These are phyloP conservation scores for Pontederia crassipes DNA, from an alignment of 176 grass and related monocot species.

Conservation along the genomic window DNA sequence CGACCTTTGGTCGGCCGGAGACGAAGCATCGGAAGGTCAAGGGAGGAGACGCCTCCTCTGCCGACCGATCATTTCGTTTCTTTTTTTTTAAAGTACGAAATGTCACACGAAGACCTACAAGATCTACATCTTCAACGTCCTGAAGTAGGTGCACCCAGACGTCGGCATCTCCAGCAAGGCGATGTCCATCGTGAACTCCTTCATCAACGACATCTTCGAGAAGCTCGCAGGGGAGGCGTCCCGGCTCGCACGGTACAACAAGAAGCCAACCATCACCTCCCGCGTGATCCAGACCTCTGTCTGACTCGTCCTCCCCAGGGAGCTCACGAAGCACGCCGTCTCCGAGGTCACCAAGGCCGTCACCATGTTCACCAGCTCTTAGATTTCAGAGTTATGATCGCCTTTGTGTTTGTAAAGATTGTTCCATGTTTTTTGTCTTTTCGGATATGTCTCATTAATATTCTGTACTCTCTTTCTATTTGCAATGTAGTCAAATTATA, in stretches of 20 bases:
- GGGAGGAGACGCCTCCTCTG: too few species aligned
- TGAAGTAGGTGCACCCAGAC: conserved; percentile 76
- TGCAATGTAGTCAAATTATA: too few species aligned
- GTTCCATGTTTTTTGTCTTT: too few species aligned
- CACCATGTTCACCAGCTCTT: background rate
- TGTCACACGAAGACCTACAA: conserved; percentile 84
- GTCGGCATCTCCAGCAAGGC: conserved; percentile 79
- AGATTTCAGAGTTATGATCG: too few species aligned
- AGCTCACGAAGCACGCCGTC: background rate
- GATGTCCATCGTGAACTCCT: conserved; percentile 83
- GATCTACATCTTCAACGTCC: conserved; percentile 82
- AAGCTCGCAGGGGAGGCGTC: conserved; percentile 43
- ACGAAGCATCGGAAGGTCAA: too few species aligned
- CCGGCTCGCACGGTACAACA: conserved; percentile 47
- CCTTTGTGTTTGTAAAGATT: too few species aligned
- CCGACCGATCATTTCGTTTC: too few species aligned
- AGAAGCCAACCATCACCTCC: conserved; percentile 64
- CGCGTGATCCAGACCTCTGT: conserved; percentile 56
- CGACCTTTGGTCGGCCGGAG: too few species aligned
- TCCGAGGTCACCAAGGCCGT: background rate
- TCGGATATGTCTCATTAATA: too few species aligned
- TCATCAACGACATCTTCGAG: conserved; percentile 73
- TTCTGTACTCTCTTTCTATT: too few species aligned
- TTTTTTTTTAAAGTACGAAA: too few species aligned
- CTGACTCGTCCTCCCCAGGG: conserved; percentile 38